phyloP scores from a whole-genome alignment of 768 basidiomycete species.

The Suillus americanus region DNA sequence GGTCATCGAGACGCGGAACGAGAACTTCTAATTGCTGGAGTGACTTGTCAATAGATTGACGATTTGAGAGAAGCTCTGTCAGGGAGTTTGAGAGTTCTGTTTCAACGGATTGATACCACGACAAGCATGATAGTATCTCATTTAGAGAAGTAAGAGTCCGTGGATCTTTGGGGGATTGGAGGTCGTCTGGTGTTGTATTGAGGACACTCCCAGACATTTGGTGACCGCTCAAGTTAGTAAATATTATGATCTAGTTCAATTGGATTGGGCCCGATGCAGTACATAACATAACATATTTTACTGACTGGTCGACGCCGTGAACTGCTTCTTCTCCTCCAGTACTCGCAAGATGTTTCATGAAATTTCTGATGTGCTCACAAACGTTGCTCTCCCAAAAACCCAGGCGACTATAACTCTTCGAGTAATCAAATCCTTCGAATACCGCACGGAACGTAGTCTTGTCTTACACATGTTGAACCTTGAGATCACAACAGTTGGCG shows the following conservation, averaged over 20 bases:
- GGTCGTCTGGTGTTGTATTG: constrained; percentile 1
- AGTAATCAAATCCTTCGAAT: constrained; percentile 94
- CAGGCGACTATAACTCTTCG: constrained; percentile 87
- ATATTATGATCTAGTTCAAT: neutral
- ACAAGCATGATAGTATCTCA: constrained; percentile 74
- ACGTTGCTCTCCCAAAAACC: constrained; percentile 63
- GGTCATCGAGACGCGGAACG: constrained; percentile 59
- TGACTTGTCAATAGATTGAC: constrained; percentile 63
- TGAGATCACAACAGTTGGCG: constrained; percentile 71
- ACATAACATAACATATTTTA: neutral
- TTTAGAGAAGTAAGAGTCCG: constrained; percentile 56
- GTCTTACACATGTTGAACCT: constrained; percentile 84
- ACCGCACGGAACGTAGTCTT: constrained; percentile 84
- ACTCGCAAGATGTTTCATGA: constrained; percentile 29
- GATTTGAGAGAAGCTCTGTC: constrained; percentile 64
- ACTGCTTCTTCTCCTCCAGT: neutral
- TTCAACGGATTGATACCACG: constrained; percentile 75
- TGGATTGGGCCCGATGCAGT: neutral
- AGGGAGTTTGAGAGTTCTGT: constrained; percentile 73
- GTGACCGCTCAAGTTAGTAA: neutral
- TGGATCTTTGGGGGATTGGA: constrained; percentile 20
- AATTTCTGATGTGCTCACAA: constrained; percentile 53
- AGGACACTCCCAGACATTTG: constrained; percentile 12
- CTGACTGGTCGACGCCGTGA: neutral
- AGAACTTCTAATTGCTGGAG: constrained; percentile 62